These are phyloP conservation scores for Strobilomyces echinocephalus DNA, from an alignment of 768 basidiomycete genomes.

Conservation along the genomic window DNA sequence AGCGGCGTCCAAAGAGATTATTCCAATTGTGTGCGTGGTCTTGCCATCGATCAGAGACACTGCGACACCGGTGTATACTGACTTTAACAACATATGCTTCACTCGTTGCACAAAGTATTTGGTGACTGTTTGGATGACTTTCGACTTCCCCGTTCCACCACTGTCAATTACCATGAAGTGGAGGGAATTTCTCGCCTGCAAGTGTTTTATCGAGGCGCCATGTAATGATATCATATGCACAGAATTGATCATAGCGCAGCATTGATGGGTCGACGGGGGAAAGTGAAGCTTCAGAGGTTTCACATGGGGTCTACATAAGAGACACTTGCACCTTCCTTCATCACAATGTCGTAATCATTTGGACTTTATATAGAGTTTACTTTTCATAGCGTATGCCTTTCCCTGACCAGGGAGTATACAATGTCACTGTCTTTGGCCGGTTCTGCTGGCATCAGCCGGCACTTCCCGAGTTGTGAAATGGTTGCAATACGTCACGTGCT, in stretches of 20 bases:
- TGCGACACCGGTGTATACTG: neutral
- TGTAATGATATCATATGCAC: neutral
- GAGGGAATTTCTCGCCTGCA: neutral
- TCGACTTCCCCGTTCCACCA: neutral
- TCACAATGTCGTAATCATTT: no score
- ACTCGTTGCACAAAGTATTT: neutral
- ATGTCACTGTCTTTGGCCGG: no score
- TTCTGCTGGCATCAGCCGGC: no score
- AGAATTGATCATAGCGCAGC: neutral
- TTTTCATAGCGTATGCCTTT: no score
- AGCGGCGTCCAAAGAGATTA: no score
- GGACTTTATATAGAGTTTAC: no score
- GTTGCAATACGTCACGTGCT: no score
- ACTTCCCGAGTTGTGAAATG: no score
- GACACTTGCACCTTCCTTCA: no score
- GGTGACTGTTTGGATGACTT: neutral
- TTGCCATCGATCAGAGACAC: neutral
- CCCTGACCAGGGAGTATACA: no score
- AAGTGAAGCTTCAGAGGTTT: neutral
- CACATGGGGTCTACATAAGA: neutral
- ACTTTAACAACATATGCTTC: neutral
- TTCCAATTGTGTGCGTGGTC: neutral
- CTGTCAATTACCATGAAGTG: neutral
- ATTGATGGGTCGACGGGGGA: neutral
- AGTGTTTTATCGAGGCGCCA: neutral